Conservation (phyloP, 2,329 filamentous ascomycete genomes). For the Pestalotiopsis sp. region DNA sequence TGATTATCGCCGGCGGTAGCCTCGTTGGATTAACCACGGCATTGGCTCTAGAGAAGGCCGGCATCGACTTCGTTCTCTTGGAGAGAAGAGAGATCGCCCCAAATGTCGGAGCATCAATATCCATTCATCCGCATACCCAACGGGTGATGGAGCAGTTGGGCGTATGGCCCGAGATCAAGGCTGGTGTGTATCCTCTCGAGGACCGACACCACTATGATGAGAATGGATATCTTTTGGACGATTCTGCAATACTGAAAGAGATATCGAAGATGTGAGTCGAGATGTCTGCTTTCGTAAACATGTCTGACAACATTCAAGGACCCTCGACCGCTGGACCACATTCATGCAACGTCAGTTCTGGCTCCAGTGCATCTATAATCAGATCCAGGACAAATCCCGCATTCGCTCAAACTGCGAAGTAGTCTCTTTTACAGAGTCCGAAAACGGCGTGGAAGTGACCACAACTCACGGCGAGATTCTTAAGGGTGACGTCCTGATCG, state of each 20-base stretch:
- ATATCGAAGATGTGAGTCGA: neutral
- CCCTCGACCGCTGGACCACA: neutral
- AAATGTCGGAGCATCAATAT: neutral
- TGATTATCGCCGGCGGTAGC: neutral
- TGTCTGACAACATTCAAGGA: neutral
- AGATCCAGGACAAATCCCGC: conserved; percentile 3
- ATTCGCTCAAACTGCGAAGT: neutral
- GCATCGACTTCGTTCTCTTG: neutral
- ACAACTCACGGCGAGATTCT: neutral
- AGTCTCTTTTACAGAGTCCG: neutral
- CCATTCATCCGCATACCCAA: neutral
- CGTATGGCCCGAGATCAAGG: conserved; percentile 1
- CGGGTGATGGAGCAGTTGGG: neutral
- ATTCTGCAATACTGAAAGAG: neutral
- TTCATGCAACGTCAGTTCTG: conserved; percentile 2
- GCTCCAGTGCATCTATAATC: neutral
- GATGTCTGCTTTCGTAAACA: neutral
- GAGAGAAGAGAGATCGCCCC: neutral
- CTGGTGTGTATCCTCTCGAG: neutral
- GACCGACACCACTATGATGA: neutral
- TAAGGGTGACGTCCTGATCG: neutral
- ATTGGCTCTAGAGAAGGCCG: neutral
- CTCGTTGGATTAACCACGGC: neutral
- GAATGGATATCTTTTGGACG: neutral
- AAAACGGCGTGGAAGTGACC: neutral